Evolutionary conservation across 495 filamentous ascomycete species (phyloP).

Genomic region (Alectoria sarmentosa): DNA sequence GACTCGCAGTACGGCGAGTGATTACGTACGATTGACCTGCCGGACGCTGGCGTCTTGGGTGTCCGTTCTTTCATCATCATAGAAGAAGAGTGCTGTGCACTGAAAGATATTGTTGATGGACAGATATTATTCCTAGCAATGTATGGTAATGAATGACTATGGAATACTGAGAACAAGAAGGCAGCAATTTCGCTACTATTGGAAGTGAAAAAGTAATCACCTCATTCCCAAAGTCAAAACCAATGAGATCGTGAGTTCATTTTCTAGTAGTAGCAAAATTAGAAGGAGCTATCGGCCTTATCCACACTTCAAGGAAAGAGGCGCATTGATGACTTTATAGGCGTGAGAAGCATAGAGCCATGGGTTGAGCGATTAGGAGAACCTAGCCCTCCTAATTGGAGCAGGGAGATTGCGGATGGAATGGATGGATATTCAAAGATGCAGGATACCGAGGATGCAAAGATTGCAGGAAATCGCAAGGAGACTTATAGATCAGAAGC

Average conservation of each 20-base stretch:
- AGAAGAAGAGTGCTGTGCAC: conserved; percentile 4
- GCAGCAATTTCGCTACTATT: not conserved
- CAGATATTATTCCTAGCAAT: conserved; percentile 1
- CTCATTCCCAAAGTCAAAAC: not conserved
- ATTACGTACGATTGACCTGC: conserved; percentile 3
- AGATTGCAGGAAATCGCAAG: not conserved
- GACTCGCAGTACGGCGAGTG: conserved; percentile 18
- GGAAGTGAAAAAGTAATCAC: not conserved
- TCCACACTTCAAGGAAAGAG: not conserved
- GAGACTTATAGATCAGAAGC: not conserved
- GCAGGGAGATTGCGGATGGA: not conserved
- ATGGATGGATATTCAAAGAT: not conserved
- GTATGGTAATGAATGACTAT: conserved; percentile 11
- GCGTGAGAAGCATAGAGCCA: not conserved
- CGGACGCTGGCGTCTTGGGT: not conserved
- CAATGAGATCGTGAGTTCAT: not conserved
- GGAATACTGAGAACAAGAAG: not conserved
- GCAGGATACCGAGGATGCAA: not conserved
- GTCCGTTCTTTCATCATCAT: conserved; percentile 6
- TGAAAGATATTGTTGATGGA: not conserved
- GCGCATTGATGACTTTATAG: not conserved
- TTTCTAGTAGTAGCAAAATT: not conserved
- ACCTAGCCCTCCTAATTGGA: too few species aligned
- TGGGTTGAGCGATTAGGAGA: not conserved
- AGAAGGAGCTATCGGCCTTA: not conserved